Evolutionary conservation across 2,329 filamentous ascomycete species (phyloP), one percentile per base, ranked within the genome.

Genomic region (Talaromyces sp.): DNA sequence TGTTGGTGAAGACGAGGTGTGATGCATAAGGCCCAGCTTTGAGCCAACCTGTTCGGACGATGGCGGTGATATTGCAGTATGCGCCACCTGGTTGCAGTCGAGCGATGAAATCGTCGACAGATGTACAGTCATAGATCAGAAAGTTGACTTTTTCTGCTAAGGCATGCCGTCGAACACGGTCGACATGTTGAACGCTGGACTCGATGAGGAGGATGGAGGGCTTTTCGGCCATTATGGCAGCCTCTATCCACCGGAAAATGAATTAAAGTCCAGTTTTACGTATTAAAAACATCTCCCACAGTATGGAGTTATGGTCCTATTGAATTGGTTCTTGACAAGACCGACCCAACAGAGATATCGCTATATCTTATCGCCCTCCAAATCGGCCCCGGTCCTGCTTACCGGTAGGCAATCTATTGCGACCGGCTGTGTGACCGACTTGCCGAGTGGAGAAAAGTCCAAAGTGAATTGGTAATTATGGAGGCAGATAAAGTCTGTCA

Each of bases 41-140:
- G 36, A 72, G 69, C 74, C 74, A 76, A 8, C 74, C 74, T 15
- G 70, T 73, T 19, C 74, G 70, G 19, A 75, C 58, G 34, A 76
- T 75, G 54, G 73, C 74, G 22, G 68, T 61, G 62, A 76, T 70
- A 5, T 70, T 66, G 19, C 68, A 67, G 65, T 75, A 76, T 15
- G 66, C 58, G 11, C 73, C 72, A 17, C 70, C 74, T 2, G 74
- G 74, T 64, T 67, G 53, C 7, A 76, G 69, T 5, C 70, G 70
- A 59, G 65, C 61, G 58, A 68, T 65, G 51, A 63, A 63, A 29
- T 63, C 61, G 38, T 63, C 49, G 36, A 63, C 51, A 63, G 61
- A 56, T 43, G 47, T 36, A 56, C 61, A 63, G 51, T 63, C 61
- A 56, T 63, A 63, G 34, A 58, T 34, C 49, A 63, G 47, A 43